Evolutionary conservation across 2,329 filamentous ascomycete species (phyloP).

Genomic region (Ophiostoma montium): DNA sequence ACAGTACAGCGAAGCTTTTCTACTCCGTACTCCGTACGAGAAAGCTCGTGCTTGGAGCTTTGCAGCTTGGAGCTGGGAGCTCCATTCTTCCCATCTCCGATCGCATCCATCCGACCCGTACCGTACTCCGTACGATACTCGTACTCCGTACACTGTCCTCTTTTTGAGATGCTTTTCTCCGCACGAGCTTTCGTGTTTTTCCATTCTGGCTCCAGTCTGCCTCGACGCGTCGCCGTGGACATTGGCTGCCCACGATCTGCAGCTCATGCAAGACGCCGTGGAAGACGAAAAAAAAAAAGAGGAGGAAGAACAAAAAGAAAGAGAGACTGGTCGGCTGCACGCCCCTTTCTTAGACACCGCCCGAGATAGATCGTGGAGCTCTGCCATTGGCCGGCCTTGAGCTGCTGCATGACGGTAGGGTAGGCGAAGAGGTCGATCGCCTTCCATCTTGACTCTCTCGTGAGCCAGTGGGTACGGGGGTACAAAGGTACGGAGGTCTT

Average conservation of each 20-base stretch:
- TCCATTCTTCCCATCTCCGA: not conserved
- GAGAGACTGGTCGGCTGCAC: not conserved
- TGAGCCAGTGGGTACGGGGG: too few species aligned
- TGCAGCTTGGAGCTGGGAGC: not conserved
- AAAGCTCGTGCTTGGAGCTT: too few species aligned
- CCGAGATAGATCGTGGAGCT: conserved; percentile 9
- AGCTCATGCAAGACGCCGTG: too few species aligned
- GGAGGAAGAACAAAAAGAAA: not conserved
- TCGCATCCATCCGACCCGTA: too few species aligned
- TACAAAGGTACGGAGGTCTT: too few species aligned
- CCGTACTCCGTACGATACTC: too few species aligned
- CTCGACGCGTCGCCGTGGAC: not conserved
- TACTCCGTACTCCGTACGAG: too few species aligned
- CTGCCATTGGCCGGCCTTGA: conserved; percentile 8
- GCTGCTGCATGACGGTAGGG: too few species aligned
- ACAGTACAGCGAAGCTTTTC: not conserved
- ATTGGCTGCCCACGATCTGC: not conserved
- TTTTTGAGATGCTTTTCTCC: not conserved
- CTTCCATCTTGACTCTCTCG: too few species aligned
- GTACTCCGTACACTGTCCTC: too few species aligned
- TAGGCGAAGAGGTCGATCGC: too few species aligned
- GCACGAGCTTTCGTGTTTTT: too few species aligned
- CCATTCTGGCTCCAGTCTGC: not conserved
- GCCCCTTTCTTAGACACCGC: not conserved
- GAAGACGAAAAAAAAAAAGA: not conserved